Evolutionary conservation across 2,329 filamentous ascomycete species (phyloP).

Genomic region (Epichloe sp.): DNA sequence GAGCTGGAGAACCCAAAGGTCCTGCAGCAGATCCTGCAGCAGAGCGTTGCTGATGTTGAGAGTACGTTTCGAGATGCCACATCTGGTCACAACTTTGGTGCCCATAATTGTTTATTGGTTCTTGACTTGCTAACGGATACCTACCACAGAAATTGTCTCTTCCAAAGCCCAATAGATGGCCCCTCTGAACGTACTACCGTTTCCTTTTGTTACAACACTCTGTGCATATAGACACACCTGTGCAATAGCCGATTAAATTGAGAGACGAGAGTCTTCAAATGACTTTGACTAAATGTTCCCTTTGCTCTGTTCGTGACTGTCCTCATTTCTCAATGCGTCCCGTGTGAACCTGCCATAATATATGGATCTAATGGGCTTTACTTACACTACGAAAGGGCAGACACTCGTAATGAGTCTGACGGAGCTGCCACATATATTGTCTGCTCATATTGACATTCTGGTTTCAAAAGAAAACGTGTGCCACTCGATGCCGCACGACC

Average conservation of each 20-base stretch:
- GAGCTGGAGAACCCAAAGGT: conserved; percentile 96
- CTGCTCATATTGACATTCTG: too few relatives aligned
- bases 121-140: conserved; percentile 19
- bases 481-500: too few relatives aligned
- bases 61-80: conserved; percentile 40
- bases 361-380: too few relatives aligned
- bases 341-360: neutral
- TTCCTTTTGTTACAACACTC: conserved; percentile 42
- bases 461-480: too few relatives aligned
- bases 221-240: conserved; percentile 46
- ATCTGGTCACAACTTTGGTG: too few relatives aligned
- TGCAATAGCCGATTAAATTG: conserved; percentile 41
- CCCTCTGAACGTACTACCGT: conserved; percentile 20
- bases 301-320: neutral
- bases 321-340: neutral
- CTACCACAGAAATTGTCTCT: conserved; percentile 42
- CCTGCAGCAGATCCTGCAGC: conserved; percentile 93
- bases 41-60: conserved; percentile 93
- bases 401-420: too few relatives aligned
- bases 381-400: too few relatives aligned
- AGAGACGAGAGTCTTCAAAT: conserved; percentile 3
- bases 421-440: too few relatives aligned
- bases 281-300: neutral
- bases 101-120: too few relatives aligned
- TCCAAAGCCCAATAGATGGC: conserved; percentile 49